Conservation (phyloP, 192 early-diverging fungal species). For the Backusella luteola region DNA sequence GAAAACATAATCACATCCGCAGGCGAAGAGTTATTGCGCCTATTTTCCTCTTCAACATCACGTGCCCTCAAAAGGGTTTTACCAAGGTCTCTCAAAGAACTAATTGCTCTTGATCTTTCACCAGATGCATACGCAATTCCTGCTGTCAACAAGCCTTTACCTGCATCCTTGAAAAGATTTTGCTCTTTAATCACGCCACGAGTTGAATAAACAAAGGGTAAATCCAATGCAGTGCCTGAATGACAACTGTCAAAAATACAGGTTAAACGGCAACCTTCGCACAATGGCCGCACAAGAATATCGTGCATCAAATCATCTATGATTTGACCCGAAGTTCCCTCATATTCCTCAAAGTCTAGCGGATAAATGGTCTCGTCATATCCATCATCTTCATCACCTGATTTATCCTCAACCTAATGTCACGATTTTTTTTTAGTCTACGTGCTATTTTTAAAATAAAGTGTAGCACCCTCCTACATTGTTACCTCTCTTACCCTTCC, state of each 20-base stretch:
- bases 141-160: conserved; percentile 42
- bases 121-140: conserved; percentile 46
- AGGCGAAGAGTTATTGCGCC: conserved; percentile 39
- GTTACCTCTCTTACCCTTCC: conserved; percentile 40
- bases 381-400: conserved; percentile 80
- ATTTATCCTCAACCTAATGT: conserved; percentile 28
- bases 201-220: conserved; percentile 79
- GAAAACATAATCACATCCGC: conserved; percentile 82
- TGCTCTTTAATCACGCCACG: conserved; percentile 54
- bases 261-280: conserved; percentile 66
- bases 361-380: conserved; percentile 81
- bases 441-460: neutral
- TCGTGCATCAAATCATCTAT: conserved; percentile 77
- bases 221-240: conserved; percentile 77
- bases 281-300: conserved; percentile 69
- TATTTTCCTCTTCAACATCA: conserved; percentile 23
- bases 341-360: conserved; percentile 48
- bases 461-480: neutral
- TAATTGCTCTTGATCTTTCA: conserved; percentile 36
- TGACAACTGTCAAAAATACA: conserved; percentile 88
- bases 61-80: conserved; percentile 41
- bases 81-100: conserved; percentile 43
- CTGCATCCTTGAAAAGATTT: conserved; percentile 45
- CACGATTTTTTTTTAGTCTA: neutral
- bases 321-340: conserved; percentile 58